Evolutionary conservation across 202 grass and related monocot genomes (phyloP).

Genomic region (Elaeis oleifera): DNA sequence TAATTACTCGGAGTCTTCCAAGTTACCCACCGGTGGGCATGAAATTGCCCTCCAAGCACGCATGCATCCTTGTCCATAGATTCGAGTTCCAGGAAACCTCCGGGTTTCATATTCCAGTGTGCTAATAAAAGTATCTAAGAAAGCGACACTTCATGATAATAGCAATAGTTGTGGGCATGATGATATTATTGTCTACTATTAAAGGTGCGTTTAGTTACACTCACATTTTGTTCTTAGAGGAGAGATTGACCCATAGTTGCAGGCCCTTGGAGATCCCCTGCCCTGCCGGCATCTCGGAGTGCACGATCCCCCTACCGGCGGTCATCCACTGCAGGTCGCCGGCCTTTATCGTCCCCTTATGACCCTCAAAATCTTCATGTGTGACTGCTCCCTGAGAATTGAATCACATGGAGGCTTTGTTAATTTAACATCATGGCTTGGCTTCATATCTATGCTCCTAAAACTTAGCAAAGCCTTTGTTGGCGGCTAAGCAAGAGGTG

Average conservation of each 20-base stretch:
- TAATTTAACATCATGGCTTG: no score
- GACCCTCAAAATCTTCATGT: slow-evolving; percentile 86
- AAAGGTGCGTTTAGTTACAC: background rate
- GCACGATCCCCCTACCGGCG: slow-evolving; percentile 82
- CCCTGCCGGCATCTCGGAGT: slow-evolving; percentile 86
- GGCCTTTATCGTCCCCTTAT: slow-evolving; percentile 83
- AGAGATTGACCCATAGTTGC: slow-evolving; percentile 98
- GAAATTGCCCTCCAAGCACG: background rate
- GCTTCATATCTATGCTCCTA: no score
- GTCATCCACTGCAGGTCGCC: slow-evolving; percentile 99
- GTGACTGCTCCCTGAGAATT: slow-evolving; percentile 52
- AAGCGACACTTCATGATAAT: background rate
- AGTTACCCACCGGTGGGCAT: background rate
- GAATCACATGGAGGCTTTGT: no score
- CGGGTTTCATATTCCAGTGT: no score
- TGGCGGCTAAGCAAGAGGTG: background rate
- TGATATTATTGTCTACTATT: no score
- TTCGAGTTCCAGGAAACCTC: background rate
- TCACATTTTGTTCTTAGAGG: slow-evolving; percentile 90
- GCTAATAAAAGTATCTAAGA: no score
- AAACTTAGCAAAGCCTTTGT: no score
- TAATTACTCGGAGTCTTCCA: slow-evolving; percentile 13
- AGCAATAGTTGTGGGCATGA: background rate
- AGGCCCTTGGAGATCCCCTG: slow-evolving; percentile 65
- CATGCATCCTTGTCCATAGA: slow-evolving; percentile 4